phyloP scores from a whole-genome alignment of 2,329 filamentous ascomycete species.

The Verticillium isaacii region DNA sequence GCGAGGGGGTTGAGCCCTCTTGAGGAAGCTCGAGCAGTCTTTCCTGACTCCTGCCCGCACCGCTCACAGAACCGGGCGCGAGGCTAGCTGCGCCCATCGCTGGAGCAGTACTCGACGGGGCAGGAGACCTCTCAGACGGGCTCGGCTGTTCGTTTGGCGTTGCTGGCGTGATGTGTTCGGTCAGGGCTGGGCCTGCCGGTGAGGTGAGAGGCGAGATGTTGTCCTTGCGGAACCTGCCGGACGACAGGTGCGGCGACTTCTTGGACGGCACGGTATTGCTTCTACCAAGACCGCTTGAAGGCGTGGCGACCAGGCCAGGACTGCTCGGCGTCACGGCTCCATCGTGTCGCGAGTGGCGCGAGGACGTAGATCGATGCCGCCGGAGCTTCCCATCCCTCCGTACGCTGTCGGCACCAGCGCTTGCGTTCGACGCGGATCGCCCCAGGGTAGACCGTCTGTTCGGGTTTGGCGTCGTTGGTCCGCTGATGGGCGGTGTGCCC shows the following conservation, averaged over 20 bases:
- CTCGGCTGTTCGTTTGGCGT: slow-evolving; percentile 1
- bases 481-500: slow-evolving; percentile 55
- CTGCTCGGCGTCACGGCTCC: slow-evolving; percentile 66
- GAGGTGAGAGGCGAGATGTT: slow-evolving; percentile 15
- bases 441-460: slow-evolving; percentile 54
- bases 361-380: slow-evolving; percentile 88
- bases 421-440: slow-evolving; percentile 81
- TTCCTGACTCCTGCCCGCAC: slow-evolving; percentile 43
- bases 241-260: slow-evolving; percentile 68
- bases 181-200: slow-evolving; percentile 23
- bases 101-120: slow-evolving; percentile 19
- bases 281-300: slow-evolving; percentile 51
- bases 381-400: slow-evolving; percentile 75
- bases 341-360: slow-evolving; percentile 76
- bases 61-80: slow-evolving; percentile 21
- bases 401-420: slow-evolving; percentile 82
- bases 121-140: slow-evolving; percentile 10
- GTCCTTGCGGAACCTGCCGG: slow-evolving; percentile 57
- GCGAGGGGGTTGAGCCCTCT: slow-evolving; percentile 50
- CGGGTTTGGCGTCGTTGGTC: slow-evolving; percentile 44
- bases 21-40: slow-evolving; percentile 36
- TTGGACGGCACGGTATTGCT: slow-evolving; percentile 96
- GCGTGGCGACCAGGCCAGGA: slow-evolving; percentile 48
- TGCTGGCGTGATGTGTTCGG: slow-evolving; percentile 32
- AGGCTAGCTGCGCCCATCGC: slow-evolving; percentile 19